phyloP scores from a whole-genome alignment of 805 yeast genomes.

The Yamadazyma kitorensis region DNA sequence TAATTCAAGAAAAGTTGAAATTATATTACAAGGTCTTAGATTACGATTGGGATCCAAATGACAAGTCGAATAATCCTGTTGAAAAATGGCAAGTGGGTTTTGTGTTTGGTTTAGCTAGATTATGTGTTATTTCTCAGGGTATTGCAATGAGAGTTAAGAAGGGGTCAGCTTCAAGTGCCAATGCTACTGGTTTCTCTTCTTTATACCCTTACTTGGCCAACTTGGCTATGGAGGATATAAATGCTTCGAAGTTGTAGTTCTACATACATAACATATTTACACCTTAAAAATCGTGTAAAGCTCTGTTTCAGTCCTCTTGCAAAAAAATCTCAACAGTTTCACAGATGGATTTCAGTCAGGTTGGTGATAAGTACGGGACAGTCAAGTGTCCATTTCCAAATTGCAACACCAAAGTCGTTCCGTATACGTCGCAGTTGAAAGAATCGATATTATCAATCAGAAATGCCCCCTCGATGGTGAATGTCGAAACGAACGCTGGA shows the following conservation, averaged over 20 bases:
- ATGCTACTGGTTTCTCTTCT: slow-evolving; percentile 41
- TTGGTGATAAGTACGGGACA: slow-evolving; percentile 1
- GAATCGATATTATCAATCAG: slow-evolving; percentile 10
- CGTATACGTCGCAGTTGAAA: slow-evolving; percentile 5
- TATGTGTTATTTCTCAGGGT: slow-evolving; percentile 60
- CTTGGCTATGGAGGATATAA: slow-evolving; percentile 24
- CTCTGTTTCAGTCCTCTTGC: background rate
- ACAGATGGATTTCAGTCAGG: slow-evolving; percentile 9
- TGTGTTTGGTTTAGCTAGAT: slow-evolving; percentile 53
- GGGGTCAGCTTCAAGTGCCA: slow-evolving; percentile 54
- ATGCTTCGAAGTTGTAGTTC: slow-evolving; percentile 2
- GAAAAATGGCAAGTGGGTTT: slow-evolving; percentile 51
- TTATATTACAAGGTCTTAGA: slow-evolving; percentile 23
- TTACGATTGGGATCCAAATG: slow-evolving; percentile 28
- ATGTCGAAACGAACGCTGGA: slow-evolving; percentile 7
- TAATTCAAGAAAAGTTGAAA: slow-evolving; percentile 12
- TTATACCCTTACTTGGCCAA: slow-evolving; percentile 31
- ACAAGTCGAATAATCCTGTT: slow-evolving; percentile 41
- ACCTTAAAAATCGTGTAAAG: no score
- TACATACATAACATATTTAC: no score
- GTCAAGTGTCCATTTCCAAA: slow-evolving; percentile 23
- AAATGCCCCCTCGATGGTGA: slow-evolving; percentile 30
- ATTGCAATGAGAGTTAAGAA: slow-evolving; percentile 52
- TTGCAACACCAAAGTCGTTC: slow-evolving; percentile 25
- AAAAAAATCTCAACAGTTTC: background rate